Evolutionary conservation across 2,329 filamentous ascomycete genomes (phyloP).

Genomic region (Fusarium nematophilum): DNA sequence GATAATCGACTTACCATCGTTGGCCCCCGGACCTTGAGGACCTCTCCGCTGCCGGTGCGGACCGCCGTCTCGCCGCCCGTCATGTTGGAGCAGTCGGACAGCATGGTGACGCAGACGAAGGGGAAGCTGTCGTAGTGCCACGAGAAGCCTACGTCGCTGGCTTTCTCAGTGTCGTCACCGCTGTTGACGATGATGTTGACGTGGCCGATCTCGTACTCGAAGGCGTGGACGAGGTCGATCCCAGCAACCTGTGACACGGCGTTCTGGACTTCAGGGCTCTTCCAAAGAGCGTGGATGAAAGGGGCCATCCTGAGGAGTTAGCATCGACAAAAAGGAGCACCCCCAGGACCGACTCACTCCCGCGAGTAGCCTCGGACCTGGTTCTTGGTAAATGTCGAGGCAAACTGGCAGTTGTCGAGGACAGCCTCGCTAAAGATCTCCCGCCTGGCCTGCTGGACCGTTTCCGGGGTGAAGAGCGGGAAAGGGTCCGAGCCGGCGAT

Average conservation of each 20-base stretch:
- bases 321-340: no score
- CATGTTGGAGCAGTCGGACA: constrained; percentile 72
- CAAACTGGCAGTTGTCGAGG: constrained; percentile 66
- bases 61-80: constrained; percentile 73
- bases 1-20: constrained; percentile 68
- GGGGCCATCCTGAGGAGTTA: constrained; percentile 58
- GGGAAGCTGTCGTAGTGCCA: constrained; percentile 76
- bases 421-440: constrained; percentile 71
- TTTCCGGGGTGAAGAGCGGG: constrained; percentile 70
- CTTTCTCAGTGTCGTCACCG: constrained; percentile 51
- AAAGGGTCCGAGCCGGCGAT: constrained; percentile 75
- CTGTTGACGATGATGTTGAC: constrained; percentile 65
- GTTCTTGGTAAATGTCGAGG: constrained; percentile 59
- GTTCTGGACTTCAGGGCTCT: constrained; percentile 54
- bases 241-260: constrained; percentile 65
- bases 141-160: constrained; percentile 58
- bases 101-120: constrained; percentile 77
- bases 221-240: constrained; percentile 63
- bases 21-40: constrained; percentile 69
- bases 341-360: constrained; percentile 66
- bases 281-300: constrained; percentile 68
- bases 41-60: constrained; percentile 62
- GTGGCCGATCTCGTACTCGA: constrained; percentile 68
- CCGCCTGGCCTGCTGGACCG: constrained; percentile 69
- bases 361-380: constrained; percentile 61